Percentiles rank a stretch among this genome's conserved stretches.
Conservation (phyloP, 306 rosid species). For the Citrullus mucosospermus region DNA sequence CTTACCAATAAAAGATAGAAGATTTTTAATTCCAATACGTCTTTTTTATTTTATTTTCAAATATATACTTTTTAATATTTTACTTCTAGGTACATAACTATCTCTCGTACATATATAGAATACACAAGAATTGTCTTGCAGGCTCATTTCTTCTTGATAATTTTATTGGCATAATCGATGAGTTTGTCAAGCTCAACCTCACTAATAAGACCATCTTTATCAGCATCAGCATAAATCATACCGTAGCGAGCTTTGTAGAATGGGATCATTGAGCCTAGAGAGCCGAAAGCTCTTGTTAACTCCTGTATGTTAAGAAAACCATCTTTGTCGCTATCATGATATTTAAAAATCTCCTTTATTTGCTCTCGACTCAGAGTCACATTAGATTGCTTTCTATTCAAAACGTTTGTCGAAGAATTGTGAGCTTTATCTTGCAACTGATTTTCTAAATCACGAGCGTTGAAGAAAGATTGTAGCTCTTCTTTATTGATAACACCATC, state of each 20-base stretch:
- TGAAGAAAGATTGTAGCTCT: not conserved
- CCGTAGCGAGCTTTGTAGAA: not conserved
- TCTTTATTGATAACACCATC: slow-evolving; percentile 2
- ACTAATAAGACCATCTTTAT: slow-evolving; percentile 8
- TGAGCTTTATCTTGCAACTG: not conserved
- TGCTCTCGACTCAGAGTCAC: not conserved
- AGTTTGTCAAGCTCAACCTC: not conserved
- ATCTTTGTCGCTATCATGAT: not conserved
- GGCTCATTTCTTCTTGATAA: not conserved
- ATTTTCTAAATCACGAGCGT: too few relatives aligned
- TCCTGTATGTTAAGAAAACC: not conserved
- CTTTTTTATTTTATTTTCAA: not conserved
- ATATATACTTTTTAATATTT: not conserved
- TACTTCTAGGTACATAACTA: not conserved
- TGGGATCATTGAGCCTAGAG: not conserved
- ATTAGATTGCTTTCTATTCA: not conserved
- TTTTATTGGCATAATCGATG: not conserved
- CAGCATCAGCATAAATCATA: not conserved
- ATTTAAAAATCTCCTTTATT: not conserved
- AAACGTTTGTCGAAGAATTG: not conserved
- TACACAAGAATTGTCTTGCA: not conserved
- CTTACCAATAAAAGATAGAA: not conserved
- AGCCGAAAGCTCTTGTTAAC: not conserved
- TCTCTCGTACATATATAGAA: not conserved
- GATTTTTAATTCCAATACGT: not conserved